Evolutionary conservation across 108 stramenopile genomes (phyloP).

Genomic region (Pseudonitzschia multistriata): DNA sequence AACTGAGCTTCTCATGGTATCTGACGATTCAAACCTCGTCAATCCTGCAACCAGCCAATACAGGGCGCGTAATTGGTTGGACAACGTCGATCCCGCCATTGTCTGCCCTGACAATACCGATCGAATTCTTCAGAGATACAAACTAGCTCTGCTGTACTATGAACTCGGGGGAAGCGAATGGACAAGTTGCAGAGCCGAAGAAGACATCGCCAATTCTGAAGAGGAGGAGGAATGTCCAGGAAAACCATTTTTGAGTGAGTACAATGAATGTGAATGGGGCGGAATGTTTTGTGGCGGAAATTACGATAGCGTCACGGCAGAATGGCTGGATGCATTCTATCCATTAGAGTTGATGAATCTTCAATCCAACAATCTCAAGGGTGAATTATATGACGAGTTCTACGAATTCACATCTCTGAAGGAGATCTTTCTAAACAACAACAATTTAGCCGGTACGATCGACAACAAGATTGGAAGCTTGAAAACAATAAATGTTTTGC

Average conservation of each 20-base stretch:
- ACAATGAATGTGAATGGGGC: slow-evolving; percentile 60
- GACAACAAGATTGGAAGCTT: slow-evolving; percentile 27
- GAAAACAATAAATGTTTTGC: slow-evolving; percentile 36
- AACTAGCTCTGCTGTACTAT: slow-evolving; percentile 40
- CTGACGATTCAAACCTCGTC: slow-evolving; percentile 18
- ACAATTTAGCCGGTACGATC: slow-evolving; percentile 34
- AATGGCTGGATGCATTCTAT: slow-evolving; percentile 5
- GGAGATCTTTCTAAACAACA: slow-evolving; percentile 33
- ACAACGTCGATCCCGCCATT: slow-evolving; percentile 46
- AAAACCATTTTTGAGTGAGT: slow-evolving; percentile 18
- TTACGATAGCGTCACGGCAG: background rate
- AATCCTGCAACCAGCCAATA: slow-evolving; percentile 41
- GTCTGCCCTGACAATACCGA: slow-evolving; percentile 38
- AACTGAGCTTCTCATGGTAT: slow-evolving; percentile 28
- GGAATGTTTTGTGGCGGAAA: slow-evolving; percentile 47
- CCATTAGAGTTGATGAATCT: slow-evolving; percentile 31
- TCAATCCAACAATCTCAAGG: slow-evolving; percentile 36
- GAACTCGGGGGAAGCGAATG: slow-evolving; percentile 34
- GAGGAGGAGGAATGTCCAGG: slow-evolving; percentile 18
- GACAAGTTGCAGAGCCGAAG: slow-evolving; percentile 36
- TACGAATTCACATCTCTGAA: slow-evolving; percentile 22
- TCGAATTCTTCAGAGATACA: slow-evolving; percentile 37
- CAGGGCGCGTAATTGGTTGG: slow-evolving; percentile 52
- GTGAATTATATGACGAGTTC: slow-evolving; percentile 38
- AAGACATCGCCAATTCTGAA: background rate